Evolutionary conservation across 2,329 filamentous ascomycete species (phyloP).

Genomic region (Exophiala mesophila): DNA sequence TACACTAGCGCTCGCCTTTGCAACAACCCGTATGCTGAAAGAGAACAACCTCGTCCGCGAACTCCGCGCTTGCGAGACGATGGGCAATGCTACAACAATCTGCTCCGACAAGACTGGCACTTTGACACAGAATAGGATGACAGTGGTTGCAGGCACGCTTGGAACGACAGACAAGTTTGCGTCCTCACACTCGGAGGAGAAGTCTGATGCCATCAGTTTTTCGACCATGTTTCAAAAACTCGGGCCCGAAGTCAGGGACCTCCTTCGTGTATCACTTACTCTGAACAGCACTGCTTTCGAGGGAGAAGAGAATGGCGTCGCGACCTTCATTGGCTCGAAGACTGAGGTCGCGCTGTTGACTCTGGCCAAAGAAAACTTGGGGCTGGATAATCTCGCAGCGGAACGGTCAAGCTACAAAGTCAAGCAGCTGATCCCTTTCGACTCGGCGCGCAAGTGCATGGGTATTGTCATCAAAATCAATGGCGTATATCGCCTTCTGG

Average conservation of each 20-base stretch:
- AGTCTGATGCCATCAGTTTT: slow-evolving; percentile 10
- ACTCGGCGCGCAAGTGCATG: slow-evolving; percentile 68
- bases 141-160: slow-evolving; percentile 66
- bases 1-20: slow-evolving; percentile 71
- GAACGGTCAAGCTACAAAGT: slow-evolving; percentile 58
- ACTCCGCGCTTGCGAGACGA: slow-evolving; percentile 72
- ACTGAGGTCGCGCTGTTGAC: slow-evolving; percentile 71
- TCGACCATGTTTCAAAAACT: slow-evolving; percentile 25
- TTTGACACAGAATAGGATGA: slow-evolving; percentile 70
- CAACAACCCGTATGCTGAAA: slow-evolving; percentile 70
- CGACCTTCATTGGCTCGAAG: slow-evolving; percentile 70
- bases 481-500: slow-evolving; percentile 41
- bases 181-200: slow-evolving; percentile 12
- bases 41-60: slow-evolving; percentile 74
- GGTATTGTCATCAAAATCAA: slow-evolving; percentile 41
- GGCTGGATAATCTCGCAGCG: slow-evolving; percentile 58
- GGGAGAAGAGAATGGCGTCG: slow-evolving; percentile 62
- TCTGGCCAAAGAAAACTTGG: slow-evolving; percentile 62
- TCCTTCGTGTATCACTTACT: slow-evolving; percentile 40
- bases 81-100: slow-evolving; percentile 74
- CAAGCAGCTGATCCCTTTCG: slow-evolving; percentile 68
- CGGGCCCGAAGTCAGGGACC: slow-evolving; percentile 31
- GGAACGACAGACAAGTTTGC: slow-evolving; percentile 54
- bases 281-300: slow-evolving; percentile 68
- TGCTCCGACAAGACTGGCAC: slow-evolving; percentile 78